Base-by-base conservation (phyloP, 495 filamentous ascomycete species). In the Bacidia rubella region DNA sequence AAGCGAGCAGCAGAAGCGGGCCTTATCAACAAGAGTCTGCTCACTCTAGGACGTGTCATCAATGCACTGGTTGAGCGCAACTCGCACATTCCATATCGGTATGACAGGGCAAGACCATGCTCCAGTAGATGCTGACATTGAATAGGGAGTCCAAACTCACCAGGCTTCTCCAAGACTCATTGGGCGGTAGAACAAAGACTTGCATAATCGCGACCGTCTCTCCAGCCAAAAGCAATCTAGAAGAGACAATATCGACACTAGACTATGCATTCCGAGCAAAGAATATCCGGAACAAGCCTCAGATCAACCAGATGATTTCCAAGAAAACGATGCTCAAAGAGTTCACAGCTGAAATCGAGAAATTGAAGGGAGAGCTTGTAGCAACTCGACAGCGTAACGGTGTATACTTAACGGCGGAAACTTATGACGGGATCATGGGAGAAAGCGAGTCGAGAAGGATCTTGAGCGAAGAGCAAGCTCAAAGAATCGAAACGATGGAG, bases 151-250 rank as follows among this genome's bases (percentile, higher is more conserved):
- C 92, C 1, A 99, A 99, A 64, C 77, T 99, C 47, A 99, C 92
- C 2, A 79, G 92, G 21, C 71, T 98, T 1, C 70, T 98, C 46
- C 92, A 97, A 80, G 93, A 98, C 61, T 98, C 92, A 12, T 76
- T 98, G 0, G 92, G 92, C 44, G 92, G 92, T 11, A 80, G 81
- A 45, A 98, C 92, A 9, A 98, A 97, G 64, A 98, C 92, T 2
- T 97, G 92, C 68, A 98, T 98, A 57, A 96, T 98, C 59, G 93
- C 92, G 2, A 98, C 93, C 0, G 78, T 98, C 42, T 96, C 92
- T 1, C 89, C 93, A 5, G 86, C 89, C 4, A 89, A 88, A 62
- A 89, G 80, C 68, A 98, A 96, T 60, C 74, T 97, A 12, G 92
- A 98, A 60, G 92, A 98, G 65, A 98, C 92, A 0, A 96, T 97